Evolutionary conservation across 1,284 basidiomycete genomes (phyloP).

Genomic region (Trichosporon faecale): DNA sequence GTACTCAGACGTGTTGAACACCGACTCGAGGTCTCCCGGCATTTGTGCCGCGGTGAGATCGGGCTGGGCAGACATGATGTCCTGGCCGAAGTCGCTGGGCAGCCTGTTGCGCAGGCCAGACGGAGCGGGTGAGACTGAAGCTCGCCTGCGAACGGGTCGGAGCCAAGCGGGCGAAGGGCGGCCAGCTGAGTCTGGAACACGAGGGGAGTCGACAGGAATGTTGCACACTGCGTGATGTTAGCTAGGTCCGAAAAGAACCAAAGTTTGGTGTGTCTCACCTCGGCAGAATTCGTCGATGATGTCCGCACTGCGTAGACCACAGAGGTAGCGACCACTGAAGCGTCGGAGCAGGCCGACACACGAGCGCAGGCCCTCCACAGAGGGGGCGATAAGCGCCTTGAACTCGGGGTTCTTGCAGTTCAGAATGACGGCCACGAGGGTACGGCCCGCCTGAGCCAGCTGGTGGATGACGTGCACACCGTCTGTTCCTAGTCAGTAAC

Average conservation of each 20-base stretch:
- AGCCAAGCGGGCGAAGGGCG: slow-evolving; percentile 75
- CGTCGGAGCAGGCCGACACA: slow-evolving; percentile 72
- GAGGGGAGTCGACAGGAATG: slow-evolving; percentile 70
- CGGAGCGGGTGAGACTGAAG: slow-evolving; percentile 43
- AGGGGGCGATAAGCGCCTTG: slow-evolving; percentile 66
- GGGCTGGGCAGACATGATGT: slow-evolving; percentile 32
- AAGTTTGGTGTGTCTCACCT: slow-evolving; percentile 57
- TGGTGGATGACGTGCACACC: slow-evolving; percentile 91
- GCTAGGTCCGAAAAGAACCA: slow-evolving; percentile 8
- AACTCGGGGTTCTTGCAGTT: slow-evolving; percentile 59
- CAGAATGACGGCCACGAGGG: slow-evolving; percentile 75
- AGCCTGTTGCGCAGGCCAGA: slow-evolving; percentile 51
- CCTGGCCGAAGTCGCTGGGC: slow-evolving; percentile 36
- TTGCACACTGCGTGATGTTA: slow-evolving; percentile 64
- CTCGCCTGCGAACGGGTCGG: slow-evolving; percentile 69
- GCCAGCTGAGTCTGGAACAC: slow-evolving; percentile 55
- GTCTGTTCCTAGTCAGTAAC: slow-evolving; percentile 55
- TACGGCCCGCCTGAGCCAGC: slow-evolving; percentile 84
- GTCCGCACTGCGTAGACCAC: slow-evolving; percentile 80
- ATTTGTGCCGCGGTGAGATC: slow-evolving; percentile 23
- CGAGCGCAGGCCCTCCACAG: slow-evolving; percentile 75
- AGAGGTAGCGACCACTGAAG: slow-evolving; percentile 58
- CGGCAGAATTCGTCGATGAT: slow-evolving; percentile 89
- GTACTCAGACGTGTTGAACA: slow-evolving; percentile 50
- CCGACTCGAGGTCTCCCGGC: slow-evolving; percentile 39